These are phyloP conservation scores for Colletotrichum filicis DNA, from an alignment of 2,329 filamentous ascomycete genomes.

Conservation along the genomic window DNA sequence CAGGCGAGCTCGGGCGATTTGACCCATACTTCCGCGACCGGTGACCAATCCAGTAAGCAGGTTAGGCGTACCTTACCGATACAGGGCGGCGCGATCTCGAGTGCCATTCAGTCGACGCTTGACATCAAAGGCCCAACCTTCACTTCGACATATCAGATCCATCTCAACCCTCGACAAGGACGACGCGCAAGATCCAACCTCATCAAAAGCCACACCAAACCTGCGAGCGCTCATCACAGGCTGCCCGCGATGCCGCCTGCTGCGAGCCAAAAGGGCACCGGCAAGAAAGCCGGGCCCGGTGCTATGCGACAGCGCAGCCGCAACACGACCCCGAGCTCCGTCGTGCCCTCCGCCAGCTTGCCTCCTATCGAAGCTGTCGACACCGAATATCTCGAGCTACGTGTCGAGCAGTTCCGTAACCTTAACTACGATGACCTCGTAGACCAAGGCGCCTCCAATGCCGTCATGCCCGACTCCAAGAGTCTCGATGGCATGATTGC, in stretches of 20 bases:
- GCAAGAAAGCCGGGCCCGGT: conserved; percentile 71
- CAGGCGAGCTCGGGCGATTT: conserved; percentile 11
- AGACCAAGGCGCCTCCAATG: conserved; percentile 67
- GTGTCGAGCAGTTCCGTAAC: conserved; percentile 67
- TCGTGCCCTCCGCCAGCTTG: conserved; percentile 60
- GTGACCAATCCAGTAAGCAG: conserved; percentile 32
- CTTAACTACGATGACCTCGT: conserved; percentile 77
- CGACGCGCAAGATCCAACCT: conserved; percentile 13
- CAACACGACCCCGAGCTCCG: conserved; percentile 79
- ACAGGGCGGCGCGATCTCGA: conserved; percentile 28
- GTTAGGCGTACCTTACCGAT: conserved; percentile 13
- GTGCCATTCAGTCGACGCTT: conserved; percentile 13
- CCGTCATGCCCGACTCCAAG: conserved; percentile 71
- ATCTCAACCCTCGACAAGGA: conserved; percentile 19
- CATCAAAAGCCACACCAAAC: conserved; percentile 8
- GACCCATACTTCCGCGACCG: conserved; percentile 25
- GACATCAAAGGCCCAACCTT: conserved; percentile 11
- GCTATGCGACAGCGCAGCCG: conserved; percentile 77
- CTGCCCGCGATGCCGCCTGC: conserved; percentile 63
- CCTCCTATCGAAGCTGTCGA: conserved; percentile 66
- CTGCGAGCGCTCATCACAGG: not conserved
- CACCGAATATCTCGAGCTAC: conserved; percentile 75
- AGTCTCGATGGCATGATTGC: conserved; percentile 72
- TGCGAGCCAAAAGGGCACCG: conserved; percentile 69
- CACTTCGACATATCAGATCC: conserved; percentile 20